Conservation (phyloP, 2,329 filamentous ascomycete species). For the Xylariaceae sp. region DNA sequence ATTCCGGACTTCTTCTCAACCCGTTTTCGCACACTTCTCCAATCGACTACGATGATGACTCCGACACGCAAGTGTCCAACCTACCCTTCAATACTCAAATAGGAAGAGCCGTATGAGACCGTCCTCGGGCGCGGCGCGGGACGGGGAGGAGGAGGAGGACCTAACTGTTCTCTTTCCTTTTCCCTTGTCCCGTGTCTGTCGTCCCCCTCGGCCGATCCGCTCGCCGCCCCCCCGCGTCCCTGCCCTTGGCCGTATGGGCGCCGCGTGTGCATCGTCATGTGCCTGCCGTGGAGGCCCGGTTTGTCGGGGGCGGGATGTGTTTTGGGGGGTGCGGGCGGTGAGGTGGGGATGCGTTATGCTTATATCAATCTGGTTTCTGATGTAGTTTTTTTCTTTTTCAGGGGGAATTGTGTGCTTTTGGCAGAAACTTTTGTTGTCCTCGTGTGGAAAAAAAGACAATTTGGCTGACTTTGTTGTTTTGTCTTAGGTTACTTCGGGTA, state of each 20-base stretch:
- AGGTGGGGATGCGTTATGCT: slow-evolving; percentile 41
- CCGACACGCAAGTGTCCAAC: slow-evolving; percentile 40
- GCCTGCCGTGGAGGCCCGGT: slow-evolving; percentile 35
- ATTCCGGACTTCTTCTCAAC: background rate
- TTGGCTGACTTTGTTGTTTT: background rate
- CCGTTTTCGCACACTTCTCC: background rate
- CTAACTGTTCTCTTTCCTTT: background rate
- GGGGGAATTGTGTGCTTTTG: slow-evolving; percentile 7
- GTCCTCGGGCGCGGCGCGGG: slow-evolving; percentile 25
- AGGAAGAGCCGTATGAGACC: slow-evolving; percentile 43
- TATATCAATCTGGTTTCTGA: slow-evolving; percentile 38
- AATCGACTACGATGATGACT: slow-evolving; percentile 34
- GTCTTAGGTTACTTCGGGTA: background rate
- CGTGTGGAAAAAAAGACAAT: no score
- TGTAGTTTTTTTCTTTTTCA: slow-evolving; percentile 5
- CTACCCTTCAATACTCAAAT: slow-evolving; percentile 34
- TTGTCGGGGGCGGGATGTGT: slow-evolving; percentile 15
- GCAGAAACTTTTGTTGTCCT: no score
- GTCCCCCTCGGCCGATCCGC: slow-evolving; percentile 28
- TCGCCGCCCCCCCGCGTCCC: slow-evolving; percentile 18
- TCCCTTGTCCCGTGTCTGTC: background rate
- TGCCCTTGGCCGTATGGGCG: slow-evolving; percentile 28
- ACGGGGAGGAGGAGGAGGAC: background rate
- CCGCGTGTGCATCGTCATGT: slow-evolving; percentile 41
- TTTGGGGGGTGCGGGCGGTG: slow-evolving; percentile 24